Evolutionary conservation across 768 basidiomycete species (phyloP).

Genomic region (Lactarius hengduanensis): DNA sequence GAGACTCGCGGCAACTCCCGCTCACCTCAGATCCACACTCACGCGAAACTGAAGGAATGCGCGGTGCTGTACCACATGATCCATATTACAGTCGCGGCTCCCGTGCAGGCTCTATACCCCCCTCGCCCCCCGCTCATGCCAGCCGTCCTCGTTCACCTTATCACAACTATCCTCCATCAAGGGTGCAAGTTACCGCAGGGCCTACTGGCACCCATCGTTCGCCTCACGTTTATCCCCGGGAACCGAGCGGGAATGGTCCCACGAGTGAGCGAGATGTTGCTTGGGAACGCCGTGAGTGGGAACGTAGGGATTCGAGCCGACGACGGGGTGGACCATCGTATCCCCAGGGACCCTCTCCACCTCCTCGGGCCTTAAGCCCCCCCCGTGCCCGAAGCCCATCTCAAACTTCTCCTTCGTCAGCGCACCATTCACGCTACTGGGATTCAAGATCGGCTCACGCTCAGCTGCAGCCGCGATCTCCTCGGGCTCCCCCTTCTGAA

Average conservation of each 20-base stretch:
- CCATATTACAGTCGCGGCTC: slow-evolving; percentile 52
- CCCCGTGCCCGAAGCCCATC: slow-evolving; percentile 41
- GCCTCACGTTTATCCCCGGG: slow-evolving; percentile 56
- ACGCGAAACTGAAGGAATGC: slow-evolving; percentile 51
- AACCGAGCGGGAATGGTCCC: slow-evolving; percentile 44
- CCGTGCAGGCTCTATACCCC: slow-evolving; percentile 56
- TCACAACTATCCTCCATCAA: slow-evolving; percentile 48
- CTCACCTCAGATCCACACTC: slow-evolving; percentile 64
- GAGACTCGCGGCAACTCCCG: slow-evolving; percentile 55
- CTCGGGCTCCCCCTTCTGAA: slow-evolving; percentile 17
- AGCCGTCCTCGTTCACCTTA: slow-evolving; percentile 53
- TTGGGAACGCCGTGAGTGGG: slow-evolving; percentile 71
- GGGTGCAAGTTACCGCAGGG: slow-evolving; percentile 52
- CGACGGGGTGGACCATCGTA: slow-evolving; percentile 36
- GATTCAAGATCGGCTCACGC: slow-evolving; percentile 49
- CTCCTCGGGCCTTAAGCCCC: slow-evolving; percentile 46
- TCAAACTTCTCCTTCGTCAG: slow-evolving; percentile 57
- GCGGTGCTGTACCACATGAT: slow-evolving; percentile 53
- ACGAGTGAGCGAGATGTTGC: slow-evolving; percentile 50
- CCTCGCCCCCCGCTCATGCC: slow-evolving; percentile 52
- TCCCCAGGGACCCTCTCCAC: slow-evolving; percentile 33
- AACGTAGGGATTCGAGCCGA: slow-evolving; percentile 34
- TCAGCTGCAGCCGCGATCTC: slow-evolving; percentile 33
- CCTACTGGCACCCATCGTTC: slow-evolving; percentile 56
- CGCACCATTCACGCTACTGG: slow-evolving; percentile 56